Evolutionary conservation across 2,329 filamentous ascomycete species (phyloP).

Genomic region (Fusarium sambucinum): DNA sequence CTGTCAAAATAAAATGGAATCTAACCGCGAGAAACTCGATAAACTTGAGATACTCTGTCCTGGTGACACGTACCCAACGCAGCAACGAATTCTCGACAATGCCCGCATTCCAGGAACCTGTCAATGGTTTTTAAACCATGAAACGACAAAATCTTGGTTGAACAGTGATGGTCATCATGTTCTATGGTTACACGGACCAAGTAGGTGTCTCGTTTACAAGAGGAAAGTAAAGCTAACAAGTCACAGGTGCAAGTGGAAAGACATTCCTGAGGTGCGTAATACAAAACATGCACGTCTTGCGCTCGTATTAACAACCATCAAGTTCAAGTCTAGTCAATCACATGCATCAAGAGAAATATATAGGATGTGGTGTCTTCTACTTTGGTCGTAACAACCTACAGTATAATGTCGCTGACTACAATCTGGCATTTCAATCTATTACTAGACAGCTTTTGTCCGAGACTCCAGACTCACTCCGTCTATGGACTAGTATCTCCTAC

Average conservation of each 20-base stretch:
- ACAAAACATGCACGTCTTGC: not conserved
- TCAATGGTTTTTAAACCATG: slow-evolving; percentile 5
- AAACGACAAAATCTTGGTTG: not conserved
- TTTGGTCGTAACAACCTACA: not conserved
- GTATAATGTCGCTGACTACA: not conserved
- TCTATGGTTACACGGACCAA: slow-evolving; percentile 17
- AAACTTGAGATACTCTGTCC: not conserved
- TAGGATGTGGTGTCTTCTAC: not conserved
- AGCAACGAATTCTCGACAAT: slow-evolving; percentile 1
- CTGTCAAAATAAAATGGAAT: not conserved
- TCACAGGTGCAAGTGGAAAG: slow-evolving; percentile 5
- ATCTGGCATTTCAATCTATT: not conserved
- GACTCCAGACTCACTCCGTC: not conserved
- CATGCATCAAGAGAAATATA: not conserved
- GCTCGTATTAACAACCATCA: not conserved
- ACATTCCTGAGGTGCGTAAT: not conserved
- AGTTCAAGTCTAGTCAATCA: not conserved
- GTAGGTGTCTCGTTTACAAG: accelerated
- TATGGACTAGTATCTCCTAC: accelerated
- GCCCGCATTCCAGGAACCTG: not conserved
- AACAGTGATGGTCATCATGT: accelerated
- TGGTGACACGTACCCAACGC: not conserved
- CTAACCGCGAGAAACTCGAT: accelerated
- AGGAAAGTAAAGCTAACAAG: not conserved
- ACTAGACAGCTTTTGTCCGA: not conserved